Evolutionary conservation across 257 asterid genomes (phyloP), one percentile per base, ranked within the genome.

Genomic region (Perilla frutescens): DNA sequence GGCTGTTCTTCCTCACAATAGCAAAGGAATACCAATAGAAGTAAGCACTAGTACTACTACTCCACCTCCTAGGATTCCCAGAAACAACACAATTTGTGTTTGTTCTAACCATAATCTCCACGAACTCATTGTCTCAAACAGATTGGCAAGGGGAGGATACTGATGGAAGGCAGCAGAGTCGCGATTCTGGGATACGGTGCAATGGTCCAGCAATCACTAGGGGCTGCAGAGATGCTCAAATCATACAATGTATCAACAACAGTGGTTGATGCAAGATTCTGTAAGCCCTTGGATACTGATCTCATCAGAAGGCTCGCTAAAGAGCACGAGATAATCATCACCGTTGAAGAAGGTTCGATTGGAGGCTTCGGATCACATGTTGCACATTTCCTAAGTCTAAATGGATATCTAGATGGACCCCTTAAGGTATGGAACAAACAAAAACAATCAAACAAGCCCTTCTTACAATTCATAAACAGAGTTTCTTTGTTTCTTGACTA

Each of bases 221-320:
- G 77, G 64, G 96, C 97, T 49, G 85, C 87, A 31, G 82, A 85
- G 50, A 74, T 85, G 77, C 83, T 91, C 6, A 56, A 79, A 58
- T 51, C 83, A n/a, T 84, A 84, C 47, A 51, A 83, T 36, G 41
- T 89, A 51, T 71, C 76, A 8, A 72, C 71, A 57, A 91, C 97
- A 5, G 79, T 91, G 54, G 96, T 88, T 1, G 97, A 91, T 77
- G 96, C 97, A 15, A 79, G 96, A 66, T 91, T 91, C 79, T 91
- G 97, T 80, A 91, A 87, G 71, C 97, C 97, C 3, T 40, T 91
- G 80, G 96, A 91, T 71, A 80, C 84, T 39, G 87, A 86, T 63
- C 88, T 91, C 20, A 81, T 89, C 26, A 74, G 47, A 68, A 72
- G 59, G 58, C 59, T 66, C 2, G 71, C 71, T 2, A 66, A 66